phyloP scores from a whole-genome alignment of 306 rosid genomes.

The Gastrolobium bilobum region DNA sequence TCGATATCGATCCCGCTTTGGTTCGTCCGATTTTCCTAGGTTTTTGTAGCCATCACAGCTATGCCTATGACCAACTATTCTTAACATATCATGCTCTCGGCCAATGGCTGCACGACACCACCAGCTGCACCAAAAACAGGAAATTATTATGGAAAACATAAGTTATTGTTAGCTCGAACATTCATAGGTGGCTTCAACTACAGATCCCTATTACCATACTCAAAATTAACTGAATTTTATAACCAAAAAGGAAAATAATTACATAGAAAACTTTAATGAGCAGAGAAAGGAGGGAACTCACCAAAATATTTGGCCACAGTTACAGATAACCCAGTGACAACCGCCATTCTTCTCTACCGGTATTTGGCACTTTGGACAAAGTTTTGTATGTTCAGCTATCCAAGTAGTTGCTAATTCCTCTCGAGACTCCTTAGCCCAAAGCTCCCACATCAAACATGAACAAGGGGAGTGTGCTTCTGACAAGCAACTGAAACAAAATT shows the following conservation, averaged over 20 bases:
- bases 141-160: neutral
- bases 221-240: neutral
- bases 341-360: conserved; percentile 99
- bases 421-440: conserved; percentile 88
- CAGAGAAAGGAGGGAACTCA: conserved; percentile 52
- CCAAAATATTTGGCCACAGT: conserved; percentile 98
- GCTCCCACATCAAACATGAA: conserved; percentile 96
- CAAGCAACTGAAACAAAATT: conserved; percentile 89
- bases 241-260: neutral
- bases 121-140: conserved; percentile 78
- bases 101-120: conserved; percentile 97
- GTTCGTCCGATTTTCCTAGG: conserved; percentile 71
- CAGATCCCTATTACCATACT: conserved; percentile 1
- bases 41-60: conserved; percentile 93
- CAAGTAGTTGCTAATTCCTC: conserved; percentile 99
- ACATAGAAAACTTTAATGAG: conserved; percentile 29
- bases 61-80: conserved; percentile 90
- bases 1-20: conserved; percentile 82
- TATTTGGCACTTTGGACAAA: conserved; percentile 96
- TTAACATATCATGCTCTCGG: conserved; percentile 84
- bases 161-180: conserved; percentile 13
- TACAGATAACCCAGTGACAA: conserved; percentile 95
- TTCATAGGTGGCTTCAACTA: conserved; percentile 7
- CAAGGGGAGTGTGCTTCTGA: conserved; percentile 96
- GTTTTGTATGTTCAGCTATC: conserved; percentile 95